Conservation (phyloP, 2,329 filamentous ascomycete genomes). For the Trichoderma atrobrunneum region DNA sequence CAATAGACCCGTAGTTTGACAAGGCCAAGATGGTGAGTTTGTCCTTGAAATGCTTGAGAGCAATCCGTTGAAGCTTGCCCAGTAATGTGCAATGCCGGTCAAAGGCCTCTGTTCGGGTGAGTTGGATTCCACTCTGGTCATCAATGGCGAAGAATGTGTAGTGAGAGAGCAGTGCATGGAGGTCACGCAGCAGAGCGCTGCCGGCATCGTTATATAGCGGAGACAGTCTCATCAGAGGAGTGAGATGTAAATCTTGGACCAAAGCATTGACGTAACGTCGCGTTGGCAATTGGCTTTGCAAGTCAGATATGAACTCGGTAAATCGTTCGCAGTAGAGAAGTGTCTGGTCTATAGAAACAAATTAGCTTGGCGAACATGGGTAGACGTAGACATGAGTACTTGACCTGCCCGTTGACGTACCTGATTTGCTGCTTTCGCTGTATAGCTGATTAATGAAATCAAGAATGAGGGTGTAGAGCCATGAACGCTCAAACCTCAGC, state of each 20-base stretch:
- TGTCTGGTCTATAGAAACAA: slow-evolving; percentile 48
- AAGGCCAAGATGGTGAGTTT: slow-evolving; percentile 89
- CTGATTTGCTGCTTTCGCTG: slow-evolving; percentile 46
- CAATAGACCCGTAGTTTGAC: slow-evolving; percentile 87
- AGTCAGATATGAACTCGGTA: slow-evolving; percentile 81
- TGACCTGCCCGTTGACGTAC: slow-evolving; percentile 31
- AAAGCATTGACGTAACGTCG: slow-evolving; percentile 89
- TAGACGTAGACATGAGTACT: background rate
- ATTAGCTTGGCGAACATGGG: slow-evolving; percentile 21
- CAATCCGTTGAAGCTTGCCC: slow-evolving; percentile 73
- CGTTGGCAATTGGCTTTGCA: slow-evolving; percentile 91
- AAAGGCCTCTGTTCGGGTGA: slow-evolving; percentile 70
- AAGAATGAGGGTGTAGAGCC: slow-evolving; percentile 82
- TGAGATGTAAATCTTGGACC: slow-evolving; percentile 77
- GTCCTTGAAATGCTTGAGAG: slow-evolving; percentile 79
- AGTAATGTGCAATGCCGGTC: slow-evolving; percentile 74
- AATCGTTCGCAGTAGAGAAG: slow-evolving; percentile 89
- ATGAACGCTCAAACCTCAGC: slow-evolving; percentile 86
- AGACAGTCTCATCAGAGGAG: slow-evolving; percentile 75
- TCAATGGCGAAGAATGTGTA: slow-evolving; percentile 88
- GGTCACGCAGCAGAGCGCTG: slow-evolving; percentile 75
- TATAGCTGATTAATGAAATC: slow-evolving; percentile 79
- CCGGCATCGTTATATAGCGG: slow-evolving; percentile 72
- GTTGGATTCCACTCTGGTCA: slow-evolving; percentile 79
- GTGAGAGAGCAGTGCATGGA: slow-evolving; percentile 76